Base-by-base conservation (phyloP, 805 yeast species). In the Groenewaldozyma salmanticensis region DNA sequence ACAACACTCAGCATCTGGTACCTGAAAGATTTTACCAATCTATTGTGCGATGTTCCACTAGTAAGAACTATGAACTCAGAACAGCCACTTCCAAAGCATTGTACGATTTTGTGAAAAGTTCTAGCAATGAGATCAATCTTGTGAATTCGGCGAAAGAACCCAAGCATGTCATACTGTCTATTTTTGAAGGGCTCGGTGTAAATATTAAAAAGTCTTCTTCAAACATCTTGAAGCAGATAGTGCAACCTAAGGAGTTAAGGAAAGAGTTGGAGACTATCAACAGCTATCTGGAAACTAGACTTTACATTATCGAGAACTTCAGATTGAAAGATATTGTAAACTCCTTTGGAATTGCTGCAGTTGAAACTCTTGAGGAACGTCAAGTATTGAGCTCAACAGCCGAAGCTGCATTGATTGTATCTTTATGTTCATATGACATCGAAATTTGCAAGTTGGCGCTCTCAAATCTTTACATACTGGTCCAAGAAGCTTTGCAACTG, bases 351-450 rank as follows among this genome's bases (percentile, higher is more conserved):
- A 41, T 51, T 2, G 46, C 43, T 2, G 48, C 48, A 1, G 67
- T 67, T 27, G 39, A 39, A 7, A 31, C 42, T 2, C 54, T 61
- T 6, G 67, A 70, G 41, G 44, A 51, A 0, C 42, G 58, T 9
- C 47, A 20, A 11, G 37, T 39, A 2, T 34, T 72, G 1, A 55
- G 66, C 6, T 59, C 66, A 3, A 54, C 66, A 4, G 57, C 73
- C 38, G 83, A 78, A 38, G 68, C 74, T 39, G 71, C 75, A 4
- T 51, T 75, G 22, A 62, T 75, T 22, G 51, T 74, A 18, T 71
- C 75, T 1, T 54, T 79, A 7, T 71, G 77, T 44, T 67, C 77
- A 0, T 72, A 72, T 36, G 71, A 67, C 31, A 53, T 67, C 15
- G 77, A 72, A 17, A 67, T 72, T 6, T 77, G 74, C 52, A 61